Conservation (phyloP, 169 alveolate species). For the Toxoplasma gondii region DNA sequence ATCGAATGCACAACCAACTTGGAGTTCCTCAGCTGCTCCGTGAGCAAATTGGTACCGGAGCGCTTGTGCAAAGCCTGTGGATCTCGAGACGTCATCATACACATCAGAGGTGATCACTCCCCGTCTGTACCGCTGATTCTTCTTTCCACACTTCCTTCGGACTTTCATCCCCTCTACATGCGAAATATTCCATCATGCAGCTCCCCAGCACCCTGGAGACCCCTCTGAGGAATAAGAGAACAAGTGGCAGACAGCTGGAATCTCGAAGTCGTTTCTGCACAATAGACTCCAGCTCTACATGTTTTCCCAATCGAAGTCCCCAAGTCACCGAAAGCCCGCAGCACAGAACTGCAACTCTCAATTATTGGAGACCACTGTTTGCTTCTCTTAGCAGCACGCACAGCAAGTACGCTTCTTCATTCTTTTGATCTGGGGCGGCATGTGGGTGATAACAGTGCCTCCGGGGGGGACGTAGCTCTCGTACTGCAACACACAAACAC, state of each 20-base stretch:
- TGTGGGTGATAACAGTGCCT: slow-evolving; percentile 19
- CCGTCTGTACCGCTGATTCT: not conserved
- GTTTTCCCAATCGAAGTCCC: not conserved
- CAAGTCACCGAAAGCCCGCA: too few species aligned
- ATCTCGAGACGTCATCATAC: not conserved
- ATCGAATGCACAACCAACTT: not conserved
- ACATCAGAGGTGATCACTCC: not conserved
- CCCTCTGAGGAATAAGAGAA: too few species aligned
- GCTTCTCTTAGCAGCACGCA: not conserved
- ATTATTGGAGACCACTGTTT: not conserved
- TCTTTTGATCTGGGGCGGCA: slow-evolving; percentile 37
- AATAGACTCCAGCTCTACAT: not conserved
- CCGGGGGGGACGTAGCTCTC: slow-evolving; percentile 51
- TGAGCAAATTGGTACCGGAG: not conserved
- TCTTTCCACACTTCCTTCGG: not conserved
- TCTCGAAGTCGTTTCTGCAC: not conserved
- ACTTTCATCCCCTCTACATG: not conserved
- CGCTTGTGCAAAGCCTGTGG: not conserved
- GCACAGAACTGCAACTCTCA: not conserved
- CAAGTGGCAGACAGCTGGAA: not conserved
- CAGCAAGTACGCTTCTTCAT: slow-evolving; percentile 45
- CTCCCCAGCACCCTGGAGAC: not conserved
- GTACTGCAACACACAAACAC: not conserved
- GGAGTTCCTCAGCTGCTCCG: not conserved
- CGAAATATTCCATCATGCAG: not conserved